phyloP scores from a whole-genome alignment of 148 eudicot genomes.

The Beta vulgaris region DNA sequence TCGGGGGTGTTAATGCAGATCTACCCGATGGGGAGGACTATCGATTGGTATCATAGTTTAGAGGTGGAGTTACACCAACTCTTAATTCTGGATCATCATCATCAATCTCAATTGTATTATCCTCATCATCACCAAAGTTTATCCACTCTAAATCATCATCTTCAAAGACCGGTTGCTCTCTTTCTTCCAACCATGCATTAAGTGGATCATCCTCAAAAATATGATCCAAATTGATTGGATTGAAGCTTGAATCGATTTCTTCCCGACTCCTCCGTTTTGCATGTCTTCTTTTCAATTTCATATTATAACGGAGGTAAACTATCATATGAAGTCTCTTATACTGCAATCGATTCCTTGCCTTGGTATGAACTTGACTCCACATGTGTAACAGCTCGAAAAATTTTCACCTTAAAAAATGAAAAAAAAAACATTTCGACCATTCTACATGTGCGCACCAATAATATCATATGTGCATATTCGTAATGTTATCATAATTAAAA shows the following conservation, averaged over 20 bases:
- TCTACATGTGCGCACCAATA: too few species aligned
- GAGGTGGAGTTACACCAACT: too few species aligned
- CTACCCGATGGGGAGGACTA: too few species aligned
- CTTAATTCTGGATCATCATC: too few species aligned
- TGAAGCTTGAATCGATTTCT: neutral
- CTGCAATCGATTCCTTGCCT: neutral
- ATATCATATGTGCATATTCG: too few species aligned
- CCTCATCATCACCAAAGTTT: slow-evolving; percentile 7
- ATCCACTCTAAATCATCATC: neutral
- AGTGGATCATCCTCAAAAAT: slow-evolving; percentile 9
- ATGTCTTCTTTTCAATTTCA: neutral
- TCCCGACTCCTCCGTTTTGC: neutral
- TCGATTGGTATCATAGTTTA: too few species aligned
- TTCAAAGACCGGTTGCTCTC: neutral
- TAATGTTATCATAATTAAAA: too few species aligned
- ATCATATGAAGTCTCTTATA: slow-evolving; percentile 8
- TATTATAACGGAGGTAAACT: slow-evolving; percentile 4
- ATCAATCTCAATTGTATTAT: too few species aligned
- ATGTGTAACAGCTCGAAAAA: too few species aligned
- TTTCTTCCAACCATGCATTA: neutral
- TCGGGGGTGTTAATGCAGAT: too few species aligned
- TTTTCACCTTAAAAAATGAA: too few species aligned
- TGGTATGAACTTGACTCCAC: slow-evolving; percentile 10
- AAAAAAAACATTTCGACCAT: too few species aligned
- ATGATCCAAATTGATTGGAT: slow-evolving; percentile 18